Evolutionary conservation across 163 green algal species (phyloP).

Genomic region (Chlamydomonas reinhardtii): DNA sequence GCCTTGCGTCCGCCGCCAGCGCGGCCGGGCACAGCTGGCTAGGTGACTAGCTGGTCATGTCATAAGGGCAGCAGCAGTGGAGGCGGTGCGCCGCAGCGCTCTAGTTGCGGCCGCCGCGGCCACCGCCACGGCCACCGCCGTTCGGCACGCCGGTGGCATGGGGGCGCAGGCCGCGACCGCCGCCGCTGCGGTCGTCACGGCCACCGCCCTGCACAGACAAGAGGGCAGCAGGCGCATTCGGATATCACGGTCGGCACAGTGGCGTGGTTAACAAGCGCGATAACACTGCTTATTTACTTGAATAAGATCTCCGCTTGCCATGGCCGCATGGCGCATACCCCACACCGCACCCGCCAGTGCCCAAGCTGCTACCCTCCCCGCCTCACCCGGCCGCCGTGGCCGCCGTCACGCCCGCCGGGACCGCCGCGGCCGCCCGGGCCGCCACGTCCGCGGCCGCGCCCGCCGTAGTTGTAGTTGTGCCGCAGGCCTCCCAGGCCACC

Average conservation of each 20-base stretch:
- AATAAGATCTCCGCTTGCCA: not conserved
- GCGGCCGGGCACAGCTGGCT: no score
- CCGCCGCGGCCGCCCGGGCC: slow-evolving; percentile 48
- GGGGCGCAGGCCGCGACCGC: slow-evolving; percentile 37
- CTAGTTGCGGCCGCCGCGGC: slow-evolving; percentile 33
- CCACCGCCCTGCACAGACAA: slow-evolving; percentile 17
- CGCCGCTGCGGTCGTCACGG: slow-evolving; percentile 2
- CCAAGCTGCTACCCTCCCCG: not conserved
- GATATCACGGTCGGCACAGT: no score
- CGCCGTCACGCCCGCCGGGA: slow-evolving; percentile 21
- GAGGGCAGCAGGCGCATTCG: not conserved
- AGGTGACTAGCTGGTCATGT: no score
- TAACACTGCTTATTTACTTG: no score
- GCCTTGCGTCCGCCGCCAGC: no score
- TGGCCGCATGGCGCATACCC: no score
- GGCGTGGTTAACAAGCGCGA: not conserved
- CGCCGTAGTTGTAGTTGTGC: slow-evolving; percentile 64
- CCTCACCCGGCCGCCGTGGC: slow-evolving; percentile 18
- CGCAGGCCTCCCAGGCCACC: slow-evolving; percentile 72
- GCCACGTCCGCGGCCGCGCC: slow-evolving; percentile 55
- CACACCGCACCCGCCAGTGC: no score
- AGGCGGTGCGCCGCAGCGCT: no score
- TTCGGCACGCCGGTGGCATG: slow-evolving; percentile 32
- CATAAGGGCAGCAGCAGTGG: no score
- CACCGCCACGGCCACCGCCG: slow-evolving; percentile 3